Percentiles rank a stretch among this genome's conserved stretches.
phyloP scores from a whole-genome alignment of 2,329 filamentous ascomycete species.

The Falciphora oryzae region DNA sequence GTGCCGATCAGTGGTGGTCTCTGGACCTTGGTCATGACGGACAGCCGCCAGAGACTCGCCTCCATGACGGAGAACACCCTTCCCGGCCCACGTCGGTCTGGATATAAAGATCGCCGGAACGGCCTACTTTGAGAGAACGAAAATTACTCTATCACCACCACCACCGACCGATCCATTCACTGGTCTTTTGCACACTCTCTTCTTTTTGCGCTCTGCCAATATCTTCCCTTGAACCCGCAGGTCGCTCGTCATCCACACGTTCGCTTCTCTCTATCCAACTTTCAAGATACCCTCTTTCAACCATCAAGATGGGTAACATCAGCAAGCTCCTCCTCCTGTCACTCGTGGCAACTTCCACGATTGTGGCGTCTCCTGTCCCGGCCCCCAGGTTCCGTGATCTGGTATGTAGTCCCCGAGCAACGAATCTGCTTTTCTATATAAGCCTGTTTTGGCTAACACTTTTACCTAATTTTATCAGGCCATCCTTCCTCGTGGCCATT shows the following conservation, averaged over 20 bases:
- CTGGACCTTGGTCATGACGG: not conserved
- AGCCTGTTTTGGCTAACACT: not conserved
- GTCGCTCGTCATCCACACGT: not conserved
- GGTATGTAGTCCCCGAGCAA: not conserved
- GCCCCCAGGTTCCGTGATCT: not conserved
- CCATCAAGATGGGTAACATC: slow-evolving; percentile 2
- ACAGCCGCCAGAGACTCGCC: not conserved
- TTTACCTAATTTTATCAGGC: not conserved
- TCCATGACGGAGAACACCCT: not conserved
- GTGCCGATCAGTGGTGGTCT: not conserved
- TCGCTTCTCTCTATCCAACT: not conserved
- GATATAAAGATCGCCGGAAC: not conserved
- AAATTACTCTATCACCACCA: not conserved
- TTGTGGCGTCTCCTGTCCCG: not conserved
- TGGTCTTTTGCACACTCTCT: not conserved
- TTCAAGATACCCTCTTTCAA: not conserved
- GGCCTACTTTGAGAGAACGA: not conserved
- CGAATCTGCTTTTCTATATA: too few species aligned
- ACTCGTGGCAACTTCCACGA: not conserved
- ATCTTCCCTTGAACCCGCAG: not conserved
- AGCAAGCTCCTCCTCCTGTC: not conserved
- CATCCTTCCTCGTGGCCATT: not conserved
- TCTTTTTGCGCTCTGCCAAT: too few species aligned
- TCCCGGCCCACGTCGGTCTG: too few species aligned
- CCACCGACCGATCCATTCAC: not conserved